Conservation (phyloP, 495 filamentous ascomycete species). For the Trichocladium antarcticum region DNA sequence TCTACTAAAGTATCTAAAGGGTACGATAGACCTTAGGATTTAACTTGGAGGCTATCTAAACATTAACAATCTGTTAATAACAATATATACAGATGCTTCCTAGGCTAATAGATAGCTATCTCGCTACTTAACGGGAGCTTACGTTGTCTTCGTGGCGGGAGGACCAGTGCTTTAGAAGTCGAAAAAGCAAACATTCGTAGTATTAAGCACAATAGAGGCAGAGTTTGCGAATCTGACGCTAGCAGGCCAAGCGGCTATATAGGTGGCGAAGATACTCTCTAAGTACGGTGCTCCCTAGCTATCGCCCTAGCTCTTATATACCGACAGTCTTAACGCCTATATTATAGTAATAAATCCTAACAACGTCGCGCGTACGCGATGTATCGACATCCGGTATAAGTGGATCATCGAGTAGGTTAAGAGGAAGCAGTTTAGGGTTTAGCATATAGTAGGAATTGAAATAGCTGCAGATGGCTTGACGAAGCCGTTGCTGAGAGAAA, state of each 20-base stretch:
- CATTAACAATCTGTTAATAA: not conserved
- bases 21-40: rapidly evolving
- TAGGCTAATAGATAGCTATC: not conserved
- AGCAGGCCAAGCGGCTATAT: not conserved
- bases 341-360: too few relatives aligned
- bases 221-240: not conserved
- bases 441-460: too few relatives aligned
- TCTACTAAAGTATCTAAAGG: not conserved
- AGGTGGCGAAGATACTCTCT: not conserved
- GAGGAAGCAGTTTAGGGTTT: too few relatives aligned
- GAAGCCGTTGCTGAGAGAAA: too few relatives aligned
- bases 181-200: constrained; percentile 2
- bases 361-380: too few relatives aligned
- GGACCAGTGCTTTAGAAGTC: not conserved
- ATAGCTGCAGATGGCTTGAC: too few relatives aligned
- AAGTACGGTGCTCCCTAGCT: too few relatives aligned
- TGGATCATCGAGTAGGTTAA: too few relatives aligned
- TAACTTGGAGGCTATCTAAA: not conserved
- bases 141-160: not conserved
- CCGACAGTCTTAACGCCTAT: too few relatives aligned
- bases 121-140: not conserved
- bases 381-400: too few relatives aligned
- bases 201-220: not conserved
- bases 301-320: too few relatives aligned
- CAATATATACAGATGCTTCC: not conserved